phyloP scores from a whole-genome alignment of 306 rosid genomes.

The Trichosanthes truncata region DNA sequence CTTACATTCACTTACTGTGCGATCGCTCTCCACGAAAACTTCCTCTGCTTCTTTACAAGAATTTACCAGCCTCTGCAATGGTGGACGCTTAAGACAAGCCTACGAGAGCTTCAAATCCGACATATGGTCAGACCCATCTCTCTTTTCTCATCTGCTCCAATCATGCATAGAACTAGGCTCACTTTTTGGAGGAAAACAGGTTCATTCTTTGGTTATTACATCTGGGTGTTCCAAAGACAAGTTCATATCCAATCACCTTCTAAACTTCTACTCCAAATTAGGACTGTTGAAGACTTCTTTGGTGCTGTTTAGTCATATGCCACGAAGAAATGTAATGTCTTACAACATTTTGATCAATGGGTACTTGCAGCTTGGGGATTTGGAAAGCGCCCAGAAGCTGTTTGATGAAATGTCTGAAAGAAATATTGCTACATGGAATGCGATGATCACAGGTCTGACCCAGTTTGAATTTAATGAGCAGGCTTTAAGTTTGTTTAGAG shows the following conservation, averaged over 20 bases:
- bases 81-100: conserved; percentile 52
- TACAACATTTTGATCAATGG: conserved; percentile 70
- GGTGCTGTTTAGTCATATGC: conserved; percentile 44
- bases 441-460: conserved; percentile 60
- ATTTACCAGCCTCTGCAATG: conserved; percentile 35
- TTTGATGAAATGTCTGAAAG: conserved; percentile 79
- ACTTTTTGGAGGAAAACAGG: conserved; percentile 45
- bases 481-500: conserved; percentile 41
- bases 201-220: conserved; percentile 60
- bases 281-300: conserved; percentile 37
- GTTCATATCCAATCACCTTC: conserved; percentile 69
- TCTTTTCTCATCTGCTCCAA: conserved; percentile 62
- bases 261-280: conserved; percentile 66
- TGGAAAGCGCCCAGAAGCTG: conserved; percentile 44
- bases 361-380: conserved; percentile 33
- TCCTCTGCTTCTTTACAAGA: conserved; percentile 19
- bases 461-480: conserved; percentile 58
- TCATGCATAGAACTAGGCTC: conserved; percentile 50
- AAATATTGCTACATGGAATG: conserved; percentile 79
- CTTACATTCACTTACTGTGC: conserved; percentile 7
- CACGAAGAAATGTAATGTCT: conserved; percentile 63
- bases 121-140: conserved; percentile 57
- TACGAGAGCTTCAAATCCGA: conserved; percentile 31
- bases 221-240: conserved; percentile 64
- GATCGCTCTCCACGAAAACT: conserved; percentile 23